Conservation (phyloP, 805 yeast genomes). For the Cyberlindnera euphorbiae region DNA sequence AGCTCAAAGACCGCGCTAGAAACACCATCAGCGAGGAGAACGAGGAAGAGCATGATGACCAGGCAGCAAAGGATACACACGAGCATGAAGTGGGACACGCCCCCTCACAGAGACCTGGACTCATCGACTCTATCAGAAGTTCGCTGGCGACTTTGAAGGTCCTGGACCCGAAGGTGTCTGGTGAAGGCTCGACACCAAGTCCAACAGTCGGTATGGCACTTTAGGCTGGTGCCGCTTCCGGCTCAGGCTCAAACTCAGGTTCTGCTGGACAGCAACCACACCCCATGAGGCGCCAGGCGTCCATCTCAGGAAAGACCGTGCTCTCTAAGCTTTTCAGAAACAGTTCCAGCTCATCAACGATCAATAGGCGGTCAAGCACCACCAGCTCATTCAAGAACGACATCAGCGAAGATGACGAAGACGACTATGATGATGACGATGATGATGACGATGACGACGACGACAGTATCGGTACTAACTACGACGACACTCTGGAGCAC, state of each 20-base stretch:
- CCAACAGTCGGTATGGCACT: too few relatives aligned
- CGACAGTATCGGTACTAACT: conserved; percentile 5
- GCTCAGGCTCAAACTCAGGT: too few relatives aligned
- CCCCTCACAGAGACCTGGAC: conserved; percentile 3
- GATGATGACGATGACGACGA: conserved; percentile 10
- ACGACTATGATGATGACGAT: conserved; percentile 10
- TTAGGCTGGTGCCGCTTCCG: too few relatives aligned
- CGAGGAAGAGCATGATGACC: conserved; percentile 9
- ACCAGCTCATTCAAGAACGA: conserved; percentile 1
- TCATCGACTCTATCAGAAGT: conserved; percentile 12
- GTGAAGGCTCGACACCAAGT: background rate
- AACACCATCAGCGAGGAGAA: conserved; percentile 8
- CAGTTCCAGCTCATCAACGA: conserved; percentile 17
- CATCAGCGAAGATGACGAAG: conserved; percentile 3
- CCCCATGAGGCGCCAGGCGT: conserved; percentile 3
- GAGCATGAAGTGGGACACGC: background rate
- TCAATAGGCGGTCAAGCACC: conserved; percentile 10
- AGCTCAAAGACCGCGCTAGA: conserved; percentile 7
- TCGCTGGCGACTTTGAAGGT: conserved; percentile 14
- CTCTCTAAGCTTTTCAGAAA: conserved; percentile 24
- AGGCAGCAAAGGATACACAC: background rate
- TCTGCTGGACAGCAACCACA: background rate
- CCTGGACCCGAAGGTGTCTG: background rate
- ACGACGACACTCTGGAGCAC: background rate
- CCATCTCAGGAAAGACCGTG: conserved; percentile 15